A percentile compares a stretch with the other conserved stretches of the same genome.
phyloP scores from a whole-genome alignment of 495 filamentous ascomycete species.

The Penicillium nucicola region DNA sequence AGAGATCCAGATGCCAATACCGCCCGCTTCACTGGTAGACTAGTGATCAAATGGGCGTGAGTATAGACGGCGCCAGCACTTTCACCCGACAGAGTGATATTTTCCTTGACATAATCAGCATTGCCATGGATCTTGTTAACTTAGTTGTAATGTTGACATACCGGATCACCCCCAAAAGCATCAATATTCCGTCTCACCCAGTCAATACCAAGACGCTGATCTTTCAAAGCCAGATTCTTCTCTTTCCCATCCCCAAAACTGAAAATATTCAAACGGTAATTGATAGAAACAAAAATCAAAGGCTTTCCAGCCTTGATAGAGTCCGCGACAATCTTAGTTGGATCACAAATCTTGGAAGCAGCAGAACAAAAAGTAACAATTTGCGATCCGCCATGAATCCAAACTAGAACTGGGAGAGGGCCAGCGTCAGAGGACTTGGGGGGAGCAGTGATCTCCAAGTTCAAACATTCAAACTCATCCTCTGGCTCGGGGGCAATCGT shows the following conservation, averaged over 20 bases:
- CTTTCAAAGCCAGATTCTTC: constrained; percentile 58
- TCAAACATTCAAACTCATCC: constrained; percentile 45
- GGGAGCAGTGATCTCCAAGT: constrained; percentile 39
- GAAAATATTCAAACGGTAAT: constrained; percentile 66
- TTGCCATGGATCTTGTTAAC: background rate
- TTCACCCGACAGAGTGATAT: constrained; percentile 37
- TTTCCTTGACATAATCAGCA: constrained; percentile 14
- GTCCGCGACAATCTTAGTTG: constrained; percentile 32
- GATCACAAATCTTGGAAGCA: constrained; percentile 40
- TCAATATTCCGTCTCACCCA: constrained; percentile 57
- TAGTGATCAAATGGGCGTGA: constrained; percentile 38
- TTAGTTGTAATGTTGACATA: constrained; percentile 1
- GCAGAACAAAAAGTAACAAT: constrained; percentile 41
- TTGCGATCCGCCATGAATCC: constrained; percentile 45
- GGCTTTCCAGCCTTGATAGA: constrained; percentile 37
- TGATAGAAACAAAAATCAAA: constrained; percentile 60
- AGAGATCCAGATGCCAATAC: constrained; percentile 36
- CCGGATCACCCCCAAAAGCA: constrained; percentile 63
- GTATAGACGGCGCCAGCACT: constrained; percentile 40
- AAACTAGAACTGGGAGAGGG: constrained; percentile 38
- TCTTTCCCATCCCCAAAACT: constrained; percentile 54
- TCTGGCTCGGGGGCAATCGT: constrained; percentile 27
- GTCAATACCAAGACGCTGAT: constrained; percentile 63
- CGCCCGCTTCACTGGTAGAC: constrained; percentile 34
- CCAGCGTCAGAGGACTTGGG: constrained; percentile 8